Evolutionary conservation across 148 eudicot genomes (phyloP), one percentile per base, ranked within the genome.

Genomic region (Nepenthes mirabilis): DNA sequence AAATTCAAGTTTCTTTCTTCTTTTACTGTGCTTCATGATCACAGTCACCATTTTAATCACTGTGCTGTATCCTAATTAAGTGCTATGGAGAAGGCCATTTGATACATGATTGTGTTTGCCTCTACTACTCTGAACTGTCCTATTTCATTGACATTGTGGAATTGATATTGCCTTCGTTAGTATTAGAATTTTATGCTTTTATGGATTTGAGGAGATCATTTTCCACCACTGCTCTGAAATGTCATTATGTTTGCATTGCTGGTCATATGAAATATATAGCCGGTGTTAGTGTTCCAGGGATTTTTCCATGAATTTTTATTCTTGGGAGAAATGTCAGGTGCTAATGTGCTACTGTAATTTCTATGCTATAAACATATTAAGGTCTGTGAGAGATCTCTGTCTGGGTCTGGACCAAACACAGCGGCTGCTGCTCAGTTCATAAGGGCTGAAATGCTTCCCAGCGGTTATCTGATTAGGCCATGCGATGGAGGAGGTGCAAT

Each of bases 401-500:
- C 97, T 43, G 95, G 95, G 47, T 79, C 95, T 68, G 91, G 97
- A 54, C 97, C 95, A 12, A 86, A 76, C 68, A 67, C 83, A 34
- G 76, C 82, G 53, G 71, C 86, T 55, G 72, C 88, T 70, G 69
- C 90, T 52, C 96, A 88, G 59, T 93, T 88, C 73, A 81, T 84
- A 43, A 72, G 98, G 65, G 98, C 85, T 52, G 95, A 88, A 72
- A 86, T 88, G 83, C 88, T 86, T 71, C 95, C 98, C 2, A 86
- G 96, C 71, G 98, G 98, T 59, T 93, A 93, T 76, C 67, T 93
- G 67, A 84, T 93, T 65, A 75, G 98, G 35, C 98, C 98, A 6
- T 93, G 94, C 63, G 98, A 93, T 23, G 98, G 96, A 5, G 98
- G 98, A 64, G 98, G 98, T 45, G 88, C 98, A 6, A 88, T 88